These are phyloP conservation scores for Elongisporangium prolatum DNA, from an alignment of 352 stramenopile species.

Conservation along the genomic window DNA sequence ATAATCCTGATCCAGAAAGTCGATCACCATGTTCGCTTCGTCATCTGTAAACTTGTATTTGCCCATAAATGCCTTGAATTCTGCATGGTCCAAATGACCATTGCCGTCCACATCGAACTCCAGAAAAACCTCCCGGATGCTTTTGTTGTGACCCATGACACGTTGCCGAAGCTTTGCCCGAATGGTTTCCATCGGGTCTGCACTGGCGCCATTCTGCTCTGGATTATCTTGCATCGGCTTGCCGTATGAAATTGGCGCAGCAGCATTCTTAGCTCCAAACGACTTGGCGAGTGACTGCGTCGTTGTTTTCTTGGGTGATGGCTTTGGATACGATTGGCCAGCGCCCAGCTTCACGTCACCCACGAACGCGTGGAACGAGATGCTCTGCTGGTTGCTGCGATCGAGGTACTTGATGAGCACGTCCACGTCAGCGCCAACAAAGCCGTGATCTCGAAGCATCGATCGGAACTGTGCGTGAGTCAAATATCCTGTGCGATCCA, in stretches of 20 bases:
- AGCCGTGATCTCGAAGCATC: constrained; percentile 51
- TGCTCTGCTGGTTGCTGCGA: constrained; percentile 21
- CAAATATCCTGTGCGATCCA: constrained; percentile 37
- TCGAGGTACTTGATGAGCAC: constrained; percentile 43
- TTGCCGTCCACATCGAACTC: constrained; percentile 61
- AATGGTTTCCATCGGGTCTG: constrained; percentile 49
- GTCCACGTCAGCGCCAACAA: constrained; percentile 43
- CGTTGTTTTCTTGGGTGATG: constrained; percentile 29
- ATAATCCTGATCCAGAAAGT: constrained; percentile 47
- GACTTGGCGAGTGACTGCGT: constrained; percentile 22
- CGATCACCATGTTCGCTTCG: constrained; percentile 35
- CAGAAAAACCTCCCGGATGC: constrained; percentile 65
- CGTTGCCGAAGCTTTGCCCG: constrained; percentile 50
- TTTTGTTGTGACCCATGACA: constrained; percentile 69
- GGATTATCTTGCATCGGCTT: constrained; percentile 8
- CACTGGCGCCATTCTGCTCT: not conserved
- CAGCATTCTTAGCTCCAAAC: constrained; percentile 18
- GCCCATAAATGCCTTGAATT: constrained; percentile 67
- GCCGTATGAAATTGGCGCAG: constrained; percentile 7
- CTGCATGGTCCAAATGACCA: constrained; percentile 52
- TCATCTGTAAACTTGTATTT: constrained; percentile 49
- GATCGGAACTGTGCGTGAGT: constrained; percentile 35
- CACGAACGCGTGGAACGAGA: constrained; percentile 58
- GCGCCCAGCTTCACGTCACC: constrained; percentile 25
- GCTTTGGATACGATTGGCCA: constrained; percentile 41